phyloP scores from a whole-genome alignment of 108 stramenopile species.

The Nitzschia palea region DNA sequence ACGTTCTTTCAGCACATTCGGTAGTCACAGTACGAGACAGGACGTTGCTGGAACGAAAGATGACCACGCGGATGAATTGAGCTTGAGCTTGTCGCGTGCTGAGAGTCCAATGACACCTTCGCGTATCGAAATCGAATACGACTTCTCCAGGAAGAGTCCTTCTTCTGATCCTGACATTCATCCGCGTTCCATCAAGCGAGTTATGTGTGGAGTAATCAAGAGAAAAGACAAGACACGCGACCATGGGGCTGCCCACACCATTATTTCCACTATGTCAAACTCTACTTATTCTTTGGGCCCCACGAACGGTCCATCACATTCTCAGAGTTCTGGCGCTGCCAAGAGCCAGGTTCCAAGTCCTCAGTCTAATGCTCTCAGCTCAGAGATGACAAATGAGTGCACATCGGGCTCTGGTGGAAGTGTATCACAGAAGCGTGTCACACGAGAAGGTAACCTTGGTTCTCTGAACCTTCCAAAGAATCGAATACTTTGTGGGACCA shows the following conservation, averaged over 20 bases:
- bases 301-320: not conserved
- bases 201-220: not conserved
- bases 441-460: too few species aligned
- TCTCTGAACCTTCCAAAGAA: too few species aligned
- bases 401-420: too few species aligned
- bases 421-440: too few species aligned
- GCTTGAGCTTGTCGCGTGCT: too few species aligned
- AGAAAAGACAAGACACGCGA: not conserved
- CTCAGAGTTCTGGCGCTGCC: not conserved
- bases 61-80: not conserved
- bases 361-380: too few species aligned
- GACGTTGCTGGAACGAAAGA: too few species aligned
- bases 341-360: not conserved
- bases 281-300: too few species aligned
- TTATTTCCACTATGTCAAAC: conserved; percentile 1
- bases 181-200: not conserved
- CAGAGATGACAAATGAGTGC: too few species aligned
- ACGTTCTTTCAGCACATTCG: not conserved
- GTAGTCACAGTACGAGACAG: too few species aligned
- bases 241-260: not conserved
- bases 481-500: too few species aligned
- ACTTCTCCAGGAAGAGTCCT: not conserved
- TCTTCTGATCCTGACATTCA: not conserved
- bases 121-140: not conserved
- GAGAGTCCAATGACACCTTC: not conserved